Evolutionary conservation across 495 filamentous ascomycete genomes (phyloP), one percentile per base, ranked within the genome.

Genomic region (Aspergillus carlsbadensis): DNA sequence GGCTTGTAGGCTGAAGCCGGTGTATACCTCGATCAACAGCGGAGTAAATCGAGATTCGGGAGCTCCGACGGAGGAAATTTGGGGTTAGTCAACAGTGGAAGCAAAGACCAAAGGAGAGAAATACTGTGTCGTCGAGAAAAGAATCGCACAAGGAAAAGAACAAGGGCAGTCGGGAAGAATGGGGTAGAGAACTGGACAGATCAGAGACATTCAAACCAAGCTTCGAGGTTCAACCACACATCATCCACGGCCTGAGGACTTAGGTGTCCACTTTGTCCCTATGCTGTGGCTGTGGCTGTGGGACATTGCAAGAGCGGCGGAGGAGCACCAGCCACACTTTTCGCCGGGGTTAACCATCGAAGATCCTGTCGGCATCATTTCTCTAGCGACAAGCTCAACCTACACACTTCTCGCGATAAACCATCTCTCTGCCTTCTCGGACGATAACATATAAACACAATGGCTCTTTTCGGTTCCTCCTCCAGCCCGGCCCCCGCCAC

Each of bases 401-500:
- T 37, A 36, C 13, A 48, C 31, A 35, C 24, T 21, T 20, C 26
- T 1, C 18, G 6, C 15, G 7, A 3, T 29, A 6, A 1, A 13
- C 13, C 4, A 26, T 31, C 21, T 15, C 2, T 41, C 1, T 13
- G 31, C n/a, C 17, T 26, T 45, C 26, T 5, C 15, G 8, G 3
- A 6, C 17, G 13, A 1, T 26, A 42, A 52, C 2, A 31, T 24
- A 39, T 39, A 15, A 3, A 1, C 63, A 73, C 45, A 60, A 77
- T 77, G 74, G 69, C 71, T 60, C 60, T 73, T 59, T 75, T 76
- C 67, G 73, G 72, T 29, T 67, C 64, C 52, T 18, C 45, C 39
- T 65, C 67, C 56, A 36, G 63, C 59, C 37, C 70, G 48, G 60
- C 59, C 58, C 33, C 69, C 36, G 58, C 66, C 39, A 57, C 72